Evolutionary conservation across 805 yeast genomes (phyloP), one percentile per base, ranked within the genome.

Genomic region (Helenozyma rhizophorensis): DNA sequence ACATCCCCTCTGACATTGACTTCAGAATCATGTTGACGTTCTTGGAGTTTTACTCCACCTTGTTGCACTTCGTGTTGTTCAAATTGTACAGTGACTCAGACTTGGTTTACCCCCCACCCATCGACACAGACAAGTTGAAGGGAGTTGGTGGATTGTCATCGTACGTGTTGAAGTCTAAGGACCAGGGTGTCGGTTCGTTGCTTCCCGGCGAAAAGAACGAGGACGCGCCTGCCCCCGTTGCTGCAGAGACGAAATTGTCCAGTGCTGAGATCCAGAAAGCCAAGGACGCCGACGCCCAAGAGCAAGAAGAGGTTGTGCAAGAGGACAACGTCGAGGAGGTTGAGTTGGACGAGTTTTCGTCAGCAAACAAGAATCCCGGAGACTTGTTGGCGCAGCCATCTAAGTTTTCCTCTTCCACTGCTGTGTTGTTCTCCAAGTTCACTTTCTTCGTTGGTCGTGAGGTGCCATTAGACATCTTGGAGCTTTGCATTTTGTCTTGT

Each of bases 21-120:
- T 90, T 93, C 70, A 76, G 93, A 62, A 87, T 93, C 68, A 93
- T 93, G 98, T 71, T 87, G 53, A 90, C 97, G 1, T 93, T 93
- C 64, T 74, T 93, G 54, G 98, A 93, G 65, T 89, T 93, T 62
- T 93, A 93, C 66, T 81, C 96, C 13, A 90, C 97, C 16, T 65
- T 93, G 48, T 63, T 89, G 53, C 95, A 88, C 54, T 93, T 93
- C 56, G 89, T 83, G 14, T 69, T 90, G 34, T 93, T 57, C 73
- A 83, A 84, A 58, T 73, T 93, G 42, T 93, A 87, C 68, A 76
- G 83, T 14, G 97, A 88, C 48, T 71, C 81, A 21, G 89, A 81
- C 42, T 74, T 93, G 53, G 80, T 85, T 21, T 93, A 89, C 58
- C 98, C 98, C 25, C 98, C 98, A 37, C 76, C 75, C 45, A 76